Conservation (phyloP, 2,329 filamentous ascomycete species). For the Ophiocordyceps camponoti-rufipedis region DNA sequence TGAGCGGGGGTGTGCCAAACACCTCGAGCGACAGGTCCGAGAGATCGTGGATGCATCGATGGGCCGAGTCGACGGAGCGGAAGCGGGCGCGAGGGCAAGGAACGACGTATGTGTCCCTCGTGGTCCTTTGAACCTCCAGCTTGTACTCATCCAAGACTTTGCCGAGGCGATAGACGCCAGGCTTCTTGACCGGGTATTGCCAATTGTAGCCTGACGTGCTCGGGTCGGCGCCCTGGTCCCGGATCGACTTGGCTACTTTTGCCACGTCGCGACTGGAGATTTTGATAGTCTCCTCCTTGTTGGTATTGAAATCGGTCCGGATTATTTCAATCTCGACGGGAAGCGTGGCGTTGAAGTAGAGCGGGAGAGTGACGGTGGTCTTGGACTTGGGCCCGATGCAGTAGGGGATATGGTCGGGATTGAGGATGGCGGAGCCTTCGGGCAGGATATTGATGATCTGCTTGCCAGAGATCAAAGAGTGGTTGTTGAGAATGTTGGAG, state of each 20-base stretch:
- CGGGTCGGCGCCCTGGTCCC: slow-evolving; percentile 47
- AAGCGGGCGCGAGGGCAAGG: slow-evolving; percentile 68
- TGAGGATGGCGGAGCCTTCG: slow-evolving; percentile 83
- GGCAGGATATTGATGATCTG: slow-evolving; percentile 96
- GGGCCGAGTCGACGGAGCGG: slow-evolving; percentile 37
- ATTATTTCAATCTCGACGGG: slow-evolving; percentile 80
- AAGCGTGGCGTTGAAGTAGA: slow-evolving; percentile 84
- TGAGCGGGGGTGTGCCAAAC: slow-evolving; percentile 74
- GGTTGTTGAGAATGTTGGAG: slow-evolving; percentile 72
- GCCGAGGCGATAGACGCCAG: slow-evolving; percentile 70
- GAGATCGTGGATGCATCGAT: slow-evolving; percentile 72
- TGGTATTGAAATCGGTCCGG: slow-evolving; percentile 68
- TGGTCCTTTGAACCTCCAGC: slow-evolving; percentile 66
- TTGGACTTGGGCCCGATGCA: slow-evolving; percentile 53
- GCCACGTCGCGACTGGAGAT: slow-evolving; percentile 58
- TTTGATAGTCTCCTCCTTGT: slow-evolving; percentile 61
- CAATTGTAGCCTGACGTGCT: slow-evolving; percentile 44
- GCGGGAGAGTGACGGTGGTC: slow-evolving; percentile 49
- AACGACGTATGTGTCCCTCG: slow-evolving; percentile 67
- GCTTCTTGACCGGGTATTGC: slow-evolving; percentile 61
- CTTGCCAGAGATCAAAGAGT: slow-evolving; percentile 84
- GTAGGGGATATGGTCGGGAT: slow-evolving; percentile 63
- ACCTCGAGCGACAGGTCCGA: slow-evolving; percentile 75
- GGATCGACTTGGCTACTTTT: slow-evolving; percentile 49
- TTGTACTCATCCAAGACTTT: slow-evolving; percentile 88